These are phyloP conservation scores for Pseudogymnoascus sp. DNA, from an alignment of 2,329 filamentous ascomycete genomes.

Conservation along the genomic window DNA sequence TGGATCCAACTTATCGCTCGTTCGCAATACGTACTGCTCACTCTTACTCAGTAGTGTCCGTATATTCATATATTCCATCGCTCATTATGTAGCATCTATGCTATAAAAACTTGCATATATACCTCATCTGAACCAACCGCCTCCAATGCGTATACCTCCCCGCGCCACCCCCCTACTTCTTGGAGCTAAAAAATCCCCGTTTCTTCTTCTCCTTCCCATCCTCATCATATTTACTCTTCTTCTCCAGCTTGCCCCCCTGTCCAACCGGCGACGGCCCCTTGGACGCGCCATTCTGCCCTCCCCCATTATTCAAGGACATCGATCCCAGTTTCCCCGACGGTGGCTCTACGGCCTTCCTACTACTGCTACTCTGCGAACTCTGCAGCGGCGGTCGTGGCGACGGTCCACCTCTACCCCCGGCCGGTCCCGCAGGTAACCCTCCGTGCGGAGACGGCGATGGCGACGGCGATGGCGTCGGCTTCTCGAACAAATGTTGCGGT, in stretches of 20 bases:
- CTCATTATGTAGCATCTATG: conserved; percentile 7
- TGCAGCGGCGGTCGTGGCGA: conserved; percentile 22
- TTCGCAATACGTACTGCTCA: too few species aligned
- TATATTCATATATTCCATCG: not conserved
- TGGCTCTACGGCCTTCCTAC: conserved; percentile 21
- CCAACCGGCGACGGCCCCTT: conserved; percentile 24
- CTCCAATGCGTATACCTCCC: not conserved
- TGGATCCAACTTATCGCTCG: not conserved
- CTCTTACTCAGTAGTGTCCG: not conserved
- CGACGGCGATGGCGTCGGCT: conserved; percentile 49
- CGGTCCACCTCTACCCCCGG: conserved; percentile 21
- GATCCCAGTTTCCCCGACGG: conserved; percentile 22
- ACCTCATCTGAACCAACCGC: not conserved
- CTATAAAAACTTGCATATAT: conserved; percentile 6
- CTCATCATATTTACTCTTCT: conserved; percentile 44
- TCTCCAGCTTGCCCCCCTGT: conserved; percentile 38
- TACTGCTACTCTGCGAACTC: conserved; percentile 16
- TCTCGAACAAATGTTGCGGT: conserved; percentile 79
- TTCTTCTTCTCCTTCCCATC: conserved; percentile 48
- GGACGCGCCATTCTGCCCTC: conserved; percentile 25
- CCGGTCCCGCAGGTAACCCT: conserved; percentile 14
- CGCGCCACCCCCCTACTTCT: conserved; percentile 39
- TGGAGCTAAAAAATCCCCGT: conserved; percentile 50
- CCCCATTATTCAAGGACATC: conserved; percentile 21
- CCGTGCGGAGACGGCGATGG: conserved; percentile 32